Base-by-base conservation (phyloP, 2,329 filamentous ascomycete species). In the Exophiala viscosa region DNA sequence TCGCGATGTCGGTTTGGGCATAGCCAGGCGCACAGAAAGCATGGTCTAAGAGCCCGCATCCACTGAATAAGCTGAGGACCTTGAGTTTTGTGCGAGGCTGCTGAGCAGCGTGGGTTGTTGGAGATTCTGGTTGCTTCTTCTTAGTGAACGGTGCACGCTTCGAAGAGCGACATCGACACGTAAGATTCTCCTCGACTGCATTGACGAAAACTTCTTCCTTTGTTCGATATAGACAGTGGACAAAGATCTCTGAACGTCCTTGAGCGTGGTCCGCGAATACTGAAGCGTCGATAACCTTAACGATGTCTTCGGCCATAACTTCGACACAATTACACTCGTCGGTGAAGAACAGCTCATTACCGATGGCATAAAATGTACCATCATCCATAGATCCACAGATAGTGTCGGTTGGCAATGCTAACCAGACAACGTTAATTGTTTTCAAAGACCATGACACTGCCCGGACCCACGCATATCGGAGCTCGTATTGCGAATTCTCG, bases 1-100 rank as follows among this genome's bases (percentile, higher is more conserved):
- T 84, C 0, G 82, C 82, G 73, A 81, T 86, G 2, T 75, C 72
- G 66, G 87, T 86, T 20, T 82, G 66, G 0, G 90, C 76, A 0
- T 76, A 82, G 0, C 47, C 46, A 5, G 41, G n/a, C 13, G 83
- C 82, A 1, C 81, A 82, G 0, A 95, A 72, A 0, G 88, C 88
- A 28, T 86, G 77, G 4, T 88, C 88, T 46, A 93, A 83, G 47
- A 85, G 90, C 0, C 89, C 88, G 14, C 86, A 85, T 1, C 89
- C 89, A 59, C 85, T 89, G 62, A 89, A 95, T 0, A 93, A 71
- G 57, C 90, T 87, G 3, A 92, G 69, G 0, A 84, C 86, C 4
- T 71, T 73, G 7, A 88, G 72, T 52, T 74, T 75, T 14, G 64
- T 55, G 54, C 6, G 20, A 42, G 13, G 2, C 15, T 6, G 14